Evolutionary conservation across 257 asterid genomes (phyloP), one percentile per base, ranked within the genome.

Genomic region (Solanum chilense): DNA sequence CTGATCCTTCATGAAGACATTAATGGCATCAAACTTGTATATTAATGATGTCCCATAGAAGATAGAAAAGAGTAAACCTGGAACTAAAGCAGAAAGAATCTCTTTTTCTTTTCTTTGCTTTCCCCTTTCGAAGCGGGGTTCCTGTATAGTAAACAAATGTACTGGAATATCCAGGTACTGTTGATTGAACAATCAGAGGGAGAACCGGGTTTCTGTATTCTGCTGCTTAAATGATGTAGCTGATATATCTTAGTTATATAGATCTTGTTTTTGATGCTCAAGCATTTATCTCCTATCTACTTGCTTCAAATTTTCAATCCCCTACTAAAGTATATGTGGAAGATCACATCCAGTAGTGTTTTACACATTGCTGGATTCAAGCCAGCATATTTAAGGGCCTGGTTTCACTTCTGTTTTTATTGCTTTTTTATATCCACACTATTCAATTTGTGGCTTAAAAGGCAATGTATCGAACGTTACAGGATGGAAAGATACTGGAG

Each of bases 21-120:
- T 89, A 88, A 75, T 87, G 87, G 89, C 87, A 83, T 70, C 82
- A 81, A 89, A 92, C 86, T 81, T 92, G 96, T 93, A 91, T 89
- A 93, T 90, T 92, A 84, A 86, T 89, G 85, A 10, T 86, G 87
- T 89, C 90, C 89, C 85, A 89, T 89, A 92, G 92, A 91, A 80
- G 91, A 90, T 90, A 87, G 88, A 91, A 87, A 68, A 88, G 89
- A 62, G 87, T 71, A 73, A 86, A 68, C 88, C 92, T 84, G 87
- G 93, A 85, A 78, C 83, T 87, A 86, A 88, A 91, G 71, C 88
- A 91, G 90, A 86, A 86, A 91, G 87, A 89, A 29, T 25, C 42
- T 35, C 25, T 90, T 85, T 92, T 87, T 56, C 85, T 73, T 88
- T 56, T 87, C 58, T 52, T 85, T 12, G 69, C 80, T 69, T 70